A percentile compares a stretch with the other conserved stretches of the same genome.
Evolutionary conservation across 2,329 filamentous ascomycete species (phyloP).

Genomic region (Plectosphaerella plurivora): DNA sequence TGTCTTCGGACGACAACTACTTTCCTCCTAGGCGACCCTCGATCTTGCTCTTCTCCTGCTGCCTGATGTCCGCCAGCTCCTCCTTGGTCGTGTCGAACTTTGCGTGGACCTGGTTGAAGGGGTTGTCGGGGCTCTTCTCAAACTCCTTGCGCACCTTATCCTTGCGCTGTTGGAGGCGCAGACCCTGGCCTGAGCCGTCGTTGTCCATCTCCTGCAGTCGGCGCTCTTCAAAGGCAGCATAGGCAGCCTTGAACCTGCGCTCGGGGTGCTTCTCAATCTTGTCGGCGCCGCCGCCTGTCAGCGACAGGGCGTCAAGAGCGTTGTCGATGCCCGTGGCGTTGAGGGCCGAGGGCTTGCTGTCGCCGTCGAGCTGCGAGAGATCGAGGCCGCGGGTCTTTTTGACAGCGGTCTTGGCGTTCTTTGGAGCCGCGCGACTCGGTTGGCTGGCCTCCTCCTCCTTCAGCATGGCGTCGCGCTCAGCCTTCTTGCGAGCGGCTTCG

Average conservation of each 20-base stretch:
- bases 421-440: conserved; percentile 54
- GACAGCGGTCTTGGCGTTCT: conserved; percentile 62
- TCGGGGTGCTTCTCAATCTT: conserved; percentile 90
- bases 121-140: conserved; percentile 90
- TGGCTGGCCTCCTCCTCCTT: conserved; percentile 74
- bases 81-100: conserved; percentile 74
- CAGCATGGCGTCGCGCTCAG: conserved; percentile 78
- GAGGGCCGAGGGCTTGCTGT: conserved; percentile 57
- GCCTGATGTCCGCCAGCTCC: conserved; percentile 64
- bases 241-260: conserved; percentile 81
- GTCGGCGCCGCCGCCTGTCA: conserved; percentile 50
- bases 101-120: conserved; percentile 81
- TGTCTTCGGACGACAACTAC: not conserved
- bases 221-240: conserved; percentile 74
- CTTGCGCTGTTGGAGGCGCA: conserved; percentile 80
- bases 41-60: conserved; percentile 66
- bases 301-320: conserved; percentile 77
- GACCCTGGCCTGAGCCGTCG: conserved; percentile 66
- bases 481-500: conserved; percentile 82
- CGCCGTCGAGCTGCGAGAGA: conserved; percentile 67
- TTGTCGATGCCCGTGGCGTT: conserved; percentile 90
- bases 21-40: conserved; percentile 60
- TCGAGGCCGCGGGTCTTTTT: conserved; percentile 72
- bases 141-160: conserved; percentile 88
- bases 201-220: conserved; percentile 79